Conservation (phyloP, 441 rosid species). For the Melastoma candidum region DNA sequence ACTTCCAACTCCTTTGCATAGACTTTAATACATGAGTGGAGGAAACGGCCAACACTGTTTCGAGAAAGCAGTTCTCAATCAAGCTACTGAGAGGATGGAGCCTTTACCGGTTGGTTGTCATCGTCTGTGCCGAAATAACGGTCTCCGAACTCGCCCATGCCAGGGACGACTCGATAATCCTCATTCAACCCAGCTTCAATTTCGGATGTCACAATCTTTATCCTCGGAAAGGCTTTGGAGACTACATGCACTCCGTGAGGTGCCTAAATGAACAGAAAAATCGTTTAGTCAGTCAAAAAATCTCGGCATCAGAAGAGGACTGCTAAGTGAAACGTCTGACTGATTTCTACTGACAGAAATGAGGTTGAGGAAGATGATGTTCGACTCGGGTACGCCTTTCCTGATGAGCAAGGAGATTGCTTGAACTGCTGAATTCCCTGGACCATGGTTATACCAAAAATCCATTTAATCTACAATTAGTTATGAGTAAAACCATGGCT, state of each 20-base stretch:
- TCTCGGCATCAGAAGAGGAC: not conserved
- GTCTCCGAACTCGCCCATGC: conserved; percentile 99
- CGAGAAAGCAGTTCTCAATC: no score
- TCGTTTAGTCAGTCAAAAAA: not conserved
- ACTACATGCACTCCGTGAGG: conserved; percentile 99
- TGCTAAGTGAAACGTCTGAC: not conserved
- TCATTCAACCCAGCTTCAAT: conserved; percentile 75
- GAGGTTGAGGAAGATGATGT: conserved; percentile 91
- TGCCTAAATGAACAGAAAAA: conserved; percentile 41
- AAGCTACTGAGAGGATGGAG: not conserved
- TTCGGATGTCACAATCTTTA: conserved; percentile 95
- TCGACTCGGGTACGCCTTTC: conserved; percentile 91
- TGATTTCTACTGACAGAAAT: conserved; percentile 52
- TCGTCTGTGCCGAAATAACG: conserved; percentile 93
- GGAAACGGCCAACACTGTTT: no score
- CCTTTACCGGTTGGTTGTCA: conserved; percentile 38
- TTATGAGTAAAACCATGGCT: no score
- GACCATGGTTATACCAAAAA: not conserved
- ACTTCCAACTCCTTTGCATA: no score
- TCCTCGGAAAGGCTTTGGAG: conserved; percentile 80
- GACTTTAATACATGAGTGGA: no score
- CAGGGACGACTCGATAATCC: conserved; percentile 89
- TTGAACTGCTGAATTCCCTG: conserved; percentile 96
- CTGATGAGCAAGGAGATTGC: conserved; percentile 76
- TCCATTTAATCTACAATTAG: no score